Percentiles rank a stretch among this genome's conserved stretches.
These are phyloP conservation scores for Papiliotrema flavescens DNA, from an alignment of 1,284 basidiomycete genomes.

Conservation along the genomic window DNA sequence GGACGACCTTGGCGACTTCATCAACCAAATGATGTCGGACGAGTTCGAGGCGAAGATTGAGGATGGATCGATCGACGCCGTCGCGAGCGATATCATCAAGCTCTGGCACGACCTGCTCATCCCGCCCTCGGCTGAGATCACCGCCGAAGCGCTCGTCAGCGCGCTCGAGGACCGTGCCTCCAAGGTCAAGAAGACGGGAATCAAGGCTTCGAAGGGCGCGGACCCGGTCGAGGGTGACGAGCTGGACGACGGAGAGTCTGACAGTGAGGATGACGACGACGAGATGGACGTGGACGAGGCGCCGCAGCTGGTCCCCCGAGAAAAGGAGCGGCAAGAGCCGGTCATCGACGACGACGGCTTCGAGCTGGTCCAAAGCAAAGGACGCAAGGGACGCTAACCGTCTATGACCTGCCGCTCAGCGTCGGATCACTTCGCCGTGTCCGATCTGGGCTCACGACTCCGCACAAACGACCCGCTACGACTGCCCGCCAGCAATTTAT, in stretches of 20 bases:
- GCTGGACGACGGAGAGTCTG: slow-evolving; percentile 48
- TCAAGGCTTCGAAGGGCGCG: slow-evolving; percentile 22
- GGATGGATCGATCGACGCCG: slow-evolving; percentile 68
- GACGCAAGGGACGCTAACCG: slow-evolving; percentile 8
- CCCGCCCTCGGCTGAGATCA: slow-evolving; percentile 42
- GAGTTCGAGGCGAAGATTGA: slow-evolving; percentile 79
- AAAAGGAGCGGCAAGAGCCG: slow-evolving; percentile 55
- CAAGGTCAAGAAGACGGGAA: slow-evolving; percentile 42
- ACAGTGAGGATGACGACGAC: slow-evolving; percentile 52
- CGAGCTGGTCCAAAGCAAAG: slow-evolving; percentile 66
- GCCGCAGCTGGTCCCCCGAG: slow-evolving; percentile 55
- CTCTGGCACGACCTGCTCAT: slow-evolving; percentile 59
- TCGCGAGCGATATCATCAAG: slow-evolving; percentile 65
- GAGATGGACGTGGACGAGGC: slow-evolving; percentile 53
- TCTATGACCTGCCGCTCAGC: not conserved
- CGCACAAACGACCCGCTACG: no score
- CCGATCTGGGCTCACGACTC: not conserved
- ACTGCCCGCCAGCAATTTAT: no score
- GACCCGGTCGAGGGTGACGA: slow-evolving; percentile 50
- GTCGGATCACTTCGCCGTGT: not conserved
- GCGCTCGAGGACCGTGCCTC: slow-evolving; percentile 59
- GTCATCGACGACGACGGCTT: slow-evolving; percentile 85
- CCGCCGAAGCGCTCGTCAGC: slow-evolving; percentile 59
- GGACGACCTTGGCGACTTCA: slow-evolving; percentile 69
- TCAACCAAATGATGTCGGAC: slow-evolving; percentile 69